A percentile compares a stretch with the other conserved stretches of the same genome.
These are phyloP conservation scores for Raphanus raphanistrum DNA, from an alignment of 345 rosid genomes.

Conservation along the genomic window DNA sequence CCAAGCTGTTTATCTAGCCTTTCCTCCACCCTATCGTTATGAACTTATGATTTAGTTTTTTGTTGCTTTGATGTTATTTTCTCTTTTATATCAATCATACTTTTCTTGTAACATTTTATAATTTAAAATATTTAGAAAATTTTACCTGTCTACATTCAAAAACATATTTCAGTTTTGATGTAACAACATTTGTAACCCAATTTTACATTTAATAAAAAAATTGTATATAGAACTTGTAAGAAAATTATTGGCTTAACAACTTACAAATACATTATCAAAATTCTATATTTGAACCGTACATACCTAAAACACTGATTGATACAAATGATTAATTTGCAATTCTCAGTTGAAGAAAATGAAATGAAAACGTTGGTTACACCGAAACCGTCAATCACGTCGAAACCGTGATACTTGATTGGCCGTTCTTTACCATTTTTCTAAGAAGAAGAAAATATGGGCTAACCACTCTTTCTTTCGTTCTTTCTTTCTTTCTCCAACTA, in stretches of 20 bases:
- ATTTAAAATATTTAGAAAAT: no score
- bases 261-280: not conserved
- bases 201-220: no score
- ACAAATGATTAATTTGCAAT: not conserved
- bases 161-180: not conserved
- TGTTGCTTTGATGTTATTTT: no score
- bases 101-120: no score
- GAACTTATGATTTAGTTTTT: no score
- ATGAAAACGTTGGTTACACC: conserved; percentile 13
- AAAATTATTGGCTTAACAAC: not conserved
- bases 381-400: conserved; percentile 35
- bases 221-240: not conserved
- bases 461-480: not conserved
- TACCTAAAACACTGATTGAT: not conserved
- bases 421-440: conserved; percentile 7
- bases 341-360: not conserved
- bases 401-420: conserved; percentile 18
- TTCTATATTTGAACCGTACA: not conserved
- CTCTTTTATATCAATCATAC: no score
- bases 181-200: not conserved
- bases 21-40: no score
- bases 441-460: not conserved
- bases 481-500: not conserved
- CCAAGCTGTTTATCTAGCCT: no score
- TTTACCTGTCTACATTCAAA: not conserved